phyloP scores from a whole-genome alignment of 257 asterid genomes.

The Misopates orontium region DNA sequence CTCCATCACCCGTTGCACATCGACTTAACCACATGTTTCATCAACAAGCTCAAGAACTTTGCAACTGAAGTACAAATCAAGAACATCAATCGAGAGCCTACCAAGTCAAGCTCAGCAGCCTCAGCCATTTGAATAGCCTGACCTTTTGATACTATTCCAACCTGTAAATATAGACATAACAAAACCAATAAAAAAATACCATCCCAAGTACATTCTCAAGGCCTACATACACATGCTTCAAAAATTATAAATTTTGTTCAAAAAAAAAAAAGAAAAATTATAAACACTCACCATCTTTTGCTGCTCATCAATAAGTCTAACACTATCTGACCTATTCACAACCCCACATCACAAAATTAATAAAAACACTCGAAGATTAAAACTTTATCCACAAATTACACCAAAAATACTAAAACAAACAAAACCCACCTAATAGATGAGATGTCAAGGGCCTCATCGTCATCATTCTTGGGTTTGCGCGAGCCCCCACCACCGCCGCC shows the following conservation, averaged over 20 bases:
- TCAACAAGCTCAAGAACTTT: background rate
- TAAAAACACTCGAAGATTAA: slow-evolving; percentile 22
- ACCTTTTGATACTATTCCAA: slow-evolving; percentile 72
- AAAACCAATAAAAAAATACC: slow-evolving; percentile 6
- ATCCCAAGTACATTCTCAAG: too few species aligned
- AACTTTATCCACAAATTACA: slow-evolving; percentile 6
- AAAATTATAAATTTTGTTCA: too few species aligned
- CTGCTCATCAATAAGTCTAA: slow-evolving; percentile 86
- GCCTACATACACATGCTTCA: slow-evolving; percentile 26
- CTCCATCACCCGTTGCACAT: too few species aligned
- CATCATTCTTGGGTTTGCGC: slow-evolving; percentile 43
- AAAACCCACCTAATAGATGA: slow-evolving; percentile 56
- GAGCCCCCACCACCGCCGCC: slow-evolving; percentile 27
- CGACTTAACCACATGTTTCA: background rate
- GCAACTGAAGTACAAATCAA: background rate
- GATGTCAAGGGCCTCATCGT: slow-evolving; percentile 73
- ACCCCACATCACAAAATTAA: slow-evolving; percentile 25
- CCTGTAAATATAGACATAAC: slow-evolving; percentile 56
- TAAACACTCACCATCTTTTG: slow-evolving; percentile 79
- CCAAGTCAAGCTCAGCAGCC: slow-evolving; percentile 91
- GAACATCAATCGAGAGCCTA: slow-evolving; percentile 36
- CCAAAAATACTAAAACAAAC: background rate
- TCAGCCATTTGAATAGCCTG: slow-evolving; percentile 94
- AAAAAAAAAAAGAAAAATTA: too few species aligned
- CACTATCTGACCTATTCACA: slow-evolving; percentile 73